phyloP scores from a whole-genome alignment of 345 rosid genomes.

The Melaleuca alternifolia region DNA sequence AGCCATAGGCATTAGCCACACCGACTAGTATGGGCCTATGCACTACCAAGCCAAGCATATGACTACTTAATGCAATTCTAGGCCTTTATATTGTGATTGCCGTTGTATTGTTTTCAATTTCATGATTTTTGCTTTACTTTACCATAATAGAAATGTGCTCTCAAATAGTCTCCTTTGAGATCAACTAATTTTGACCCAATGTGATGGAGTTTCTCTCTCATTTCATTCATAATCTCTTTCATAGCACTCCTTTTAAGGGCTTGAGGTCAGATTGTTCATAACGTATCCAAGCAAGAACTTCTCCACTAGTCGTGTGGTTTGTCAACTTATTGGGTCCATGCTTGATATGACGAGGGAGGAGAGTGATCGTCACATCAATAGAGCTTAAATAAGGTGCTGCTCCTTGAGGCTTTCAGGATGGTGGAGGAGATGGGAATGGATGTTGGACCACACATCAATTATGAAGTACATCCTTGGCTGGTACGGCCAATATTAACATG shows the following conservation, averaged over 20 bases:
- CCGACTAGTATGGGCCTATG: neutral
- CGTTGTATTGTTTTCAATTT: no score
- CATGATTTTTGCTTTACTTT: no score
- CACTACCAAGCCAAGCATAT: no score
- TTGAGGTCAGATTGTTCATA: neutral
- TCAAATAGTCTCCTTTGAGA: neutral
- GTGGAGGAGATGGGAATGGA: neutral
- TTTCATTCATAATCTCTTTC: neutral
- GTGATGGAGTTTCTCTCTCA: neutral
- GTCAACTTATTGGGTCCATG: neutral
- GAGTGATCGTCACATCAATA: rapidly evolving
- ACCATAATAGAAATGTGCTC: neutral
- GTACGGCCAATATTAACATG: neutral
- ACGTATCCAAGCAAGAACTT: neutral
- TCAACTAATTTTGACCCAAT: neutral
- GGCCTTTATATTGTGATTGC: no score
- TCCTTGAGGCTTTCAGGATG: neutral
- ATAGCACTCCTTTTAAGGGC: neutral
- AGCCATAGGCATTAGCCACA: neutral
- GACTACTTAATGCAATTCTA: neutral
- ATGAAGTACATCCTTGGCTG: neutral
- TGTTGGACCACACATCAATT: neutral
- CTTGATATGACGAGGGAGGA: neutral
- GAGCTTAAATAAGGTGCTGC: neutral
- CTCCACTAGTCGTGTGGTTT: neutral